Conservation (phyloP, 1,139 yeast species). For the Debaryomyces sp. region DNA sequence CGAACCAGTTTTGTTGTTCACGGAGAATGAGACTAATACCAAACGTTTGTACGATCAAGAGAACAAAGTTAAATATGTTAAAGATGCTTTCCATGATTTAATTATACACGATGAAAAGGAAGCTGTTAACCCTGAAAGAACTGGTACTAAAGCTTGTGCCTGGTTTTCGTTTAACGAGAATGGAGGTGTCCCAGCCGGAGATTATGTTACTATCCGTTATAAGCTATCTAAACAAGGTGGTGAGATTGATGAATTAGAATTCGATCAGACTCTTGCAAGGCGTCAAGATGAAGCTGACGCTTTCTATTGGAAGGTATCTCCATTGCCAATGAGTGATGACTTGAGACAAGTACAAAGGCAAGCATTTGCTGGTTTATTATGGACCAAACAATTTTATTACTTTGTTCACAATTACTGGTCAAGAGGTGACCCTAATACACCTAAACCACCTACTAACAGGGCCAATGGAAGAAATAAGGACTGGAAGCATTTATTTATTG, state of each 20-base stretch:
- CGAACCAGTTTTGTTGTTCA: slow-evolving; percentile 75
- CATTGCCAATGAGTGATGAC: slow-evolving; percentile 82
- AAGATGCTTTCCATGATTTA: slow-evolving; percentile 91
- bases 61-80: slow-evolving; percentile 61
- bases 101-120: slow-evolving; percentile 61
- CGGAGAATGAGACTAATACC: slow-evolving; percentile 88
- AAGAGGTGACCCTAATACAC: slow-evolving; percentile 80
- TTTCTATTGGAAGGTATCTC: slow-evolving; percentile 88
- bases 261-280: slow-evolving; percentile 71
- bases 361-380: slow-evolving; percentile 90
- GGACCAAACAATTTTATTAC: slow-evolving; percentile 94
- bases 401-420: slow-evolving; percentile 89
- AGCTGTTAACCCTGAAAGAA: slow-evolving; percentile 67
- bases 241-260: slow-evolving; percentile 75
- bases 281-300: slow-evolving; percentile 93
- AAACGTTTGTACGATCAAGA: slow-evolving; percentile 64
- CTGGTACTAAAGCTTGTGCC: slow-evolving; percentile 76
- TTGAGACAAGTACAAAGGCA: slow-evolving; percentile 88
- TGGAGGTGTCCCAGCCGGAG: slow-evolving; percentile 85
- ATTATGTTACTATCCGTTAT: slow-evolving; percentile 85
- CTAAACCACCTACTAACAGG: slow-evolving; percentile 76
- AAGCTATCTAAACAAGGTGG: slow-evolving; percentile 54
- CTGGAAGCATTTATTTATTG: slow-evolving; percentile 89
- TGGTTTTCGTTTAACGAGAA: slow-evolving; percentile 78
- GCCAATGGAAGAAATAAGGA: slow-evolving; percentile 84